phyloP scores from a whole-genome alignment of 2,329 filamentous ascomycete species.

The Coniella lustricola region DNA sequence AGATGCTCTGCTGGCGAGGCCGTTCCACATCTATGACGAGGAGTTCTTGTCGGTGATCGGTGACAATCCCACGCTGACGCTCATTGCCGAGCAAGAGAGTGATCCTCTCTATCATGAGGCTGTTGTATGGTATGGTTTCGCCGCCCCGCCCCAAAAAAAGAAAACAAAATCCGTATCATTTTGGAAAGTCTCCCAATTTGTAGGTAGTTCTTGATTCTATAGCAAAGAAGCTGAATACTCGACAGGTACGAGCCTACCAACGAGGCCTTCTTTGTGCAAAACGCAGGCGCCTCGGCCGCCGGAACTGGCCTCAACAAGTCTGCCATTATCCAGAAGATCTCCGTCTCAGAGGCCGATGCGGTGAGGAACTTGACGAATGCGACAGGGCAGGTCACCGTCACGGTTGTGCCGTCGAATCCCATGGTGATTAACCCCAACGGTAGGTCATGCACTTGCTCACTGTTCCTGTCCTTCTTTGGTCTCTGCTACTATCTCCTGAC shows the following conservation, averaged over 20 bases:
- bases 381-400: constrained; percentile 33
- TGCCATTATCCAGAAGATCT: constrained; percentile 43
- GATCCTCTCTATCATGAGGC: constrained; percentile 50
- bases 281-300: constrained; percentile 37
- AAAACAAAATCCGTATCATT: no score
- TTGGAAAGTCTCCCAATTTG: no score
- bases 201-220: no score
- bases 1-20: constrained; percentile 30
- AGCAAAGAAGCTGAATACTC: no score
- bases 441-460: constrained; percentile 19
- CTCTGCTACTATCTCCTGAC: no score
- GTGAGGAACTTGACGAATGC: constrained; percentile 31
- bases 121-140: constrained; percentile 44
- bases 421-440: constrained; percentile 44
- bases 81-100: constrained; percentile 36
- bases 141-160: no score
- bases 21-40: constrained; percentile 42
- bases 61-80: constrained; percentile 38
- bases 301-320: constrained; percentile 47
- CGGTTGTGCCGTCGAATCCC: constrained; percentile 34
- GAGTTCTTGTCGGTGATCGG: constrained; percentile 46
- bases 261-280: constrained; percentile 49
- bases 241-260: constrained; percentile 36
- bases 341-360: constrained; percentile 34
- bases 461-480: not conserved